Base-by-base conservation (phyloP, 169 alveolate species). In the Plasmodium adleri region DNA sequence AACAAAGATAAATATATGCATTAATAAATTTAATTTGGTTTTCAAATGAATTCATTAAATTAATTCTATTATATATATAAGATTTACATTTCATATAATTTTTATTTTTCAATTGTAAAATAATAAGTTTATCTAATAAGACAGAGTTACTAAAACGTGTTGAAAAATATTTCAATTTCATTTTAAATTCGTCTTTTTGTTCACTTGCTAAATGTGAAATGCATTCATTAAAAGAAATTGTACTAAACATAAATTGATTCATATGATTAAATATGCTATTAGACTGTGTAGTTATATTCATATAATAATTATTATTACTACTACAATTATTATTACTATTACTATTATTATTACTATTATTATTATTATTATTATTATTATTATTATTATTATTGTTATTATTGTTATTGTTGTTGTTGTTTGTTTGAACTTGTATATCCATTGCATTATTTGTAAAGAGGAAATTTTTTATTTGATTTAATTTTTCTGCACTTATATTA, bases 41-140 rank as follows among this genome's bases (percentile, higher is more conserved):
- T 52, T 83, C 86, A 22, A 43, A 7, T 9, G 86, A 83, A 10
- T 83, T 22, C 63, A 83, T 63, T 24, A 52, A 12, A 83, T 83
- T 64, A 28, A 83, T 83, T 8, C 43, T 83, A 8, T 83, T 83
- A 26, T 20, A 32, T 17, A 83, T 58, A 20, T 67, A 63, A 47
- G 22, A 56, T 73, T 83, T 83, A 59, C 91, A 83, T 50, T 83
- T 83, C 39, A 70, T 13, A 62, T 83, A 62, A 24, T 56, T 71
- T 13, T 56, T 54, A 20, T 72, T 58, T 58, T 83, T 67, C 9
- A 70, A 63, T 39, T 43, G 4, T 8, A 70, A 17, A 1, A 72
- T 73, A 43, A 32, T 70, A 68, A 83, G 15, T 39, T 54, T 83
- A 22, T 83, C 91, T 43, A 67, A 26, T 32, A 83, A 59, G 4